These are phyloP conservation scores for Phalaenopsis equestris DNA, from an alignment of 106 monocot species.

Conservation along the genomic window DNA sequence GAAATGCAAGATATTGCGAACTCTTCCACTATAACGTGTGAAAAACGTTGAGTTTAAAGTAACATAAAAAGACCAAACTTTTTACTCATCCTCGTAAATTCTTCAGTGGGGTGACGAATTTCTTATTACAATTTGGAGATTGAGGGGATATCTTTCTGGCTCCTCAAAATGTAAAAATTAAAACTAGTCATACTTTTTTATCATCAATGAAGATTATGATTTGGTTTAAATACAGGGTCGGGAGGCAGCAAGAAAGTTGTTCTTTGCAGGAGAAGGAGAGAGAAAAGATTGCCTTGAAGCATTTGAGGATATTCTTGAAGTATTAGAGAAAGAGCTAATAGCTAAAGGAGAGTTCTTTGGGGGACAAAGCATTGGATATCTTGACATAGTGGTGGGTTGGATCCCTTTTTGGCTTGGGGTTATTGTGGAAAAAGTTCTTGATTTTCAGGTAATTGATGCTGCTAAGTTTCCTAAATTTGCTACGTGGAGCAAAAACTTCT, in stretches of 20 bases:
- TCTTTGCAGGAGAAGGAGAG: constrained; percentile 10
- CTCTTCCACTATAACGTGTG: too few relatives aligned
- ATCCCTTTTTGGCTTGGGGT: constrained; percentile 14
- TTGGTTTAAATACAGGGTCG: neutral
- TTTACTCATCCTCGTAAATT: too few relatives aligned
- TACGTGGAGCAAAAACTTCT: constrained; percentile 16
- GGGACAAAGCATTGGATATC: constrained; percentile 21
- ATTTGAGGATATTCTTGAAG: neutral
- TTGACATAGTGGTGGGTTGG: constrained; percentile 23
- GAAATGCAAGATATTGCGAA: too few relatives aligned
- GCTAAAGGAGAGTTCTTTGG: constrained; percentile 22
- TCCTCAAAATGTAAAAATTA: too few relatives aligned
- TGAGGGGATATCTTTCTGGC: too few relatives aligned
- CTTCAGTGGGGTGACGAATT: too few relatives aligned
- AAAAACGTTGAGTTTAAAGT: too few relatives aligned
- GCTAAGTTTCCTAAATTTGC: constrained; percentile 8
- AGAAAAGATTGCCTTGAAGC: constrained; percentile 2
- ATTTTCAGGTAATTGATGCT: neutral
- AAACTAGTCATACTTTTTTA: too few relatives aligned
- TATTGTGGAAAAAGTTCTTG: constrained; percentile 8
- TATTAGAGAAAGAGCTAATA: constrained; percentile 5
- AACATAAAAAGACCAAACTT: too few relatives aligned
- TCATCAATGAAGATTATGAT: neutral
- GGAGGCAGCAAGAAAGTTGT: constrained; percentile 3
- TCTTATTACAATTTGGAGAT: too few relatives aligned